Percentiles rank a stretch among this genome's conserved stretches.
Conservation (phyloP, 1,284 basidiomycete species). For the Puccinia novopanici region DNA sequence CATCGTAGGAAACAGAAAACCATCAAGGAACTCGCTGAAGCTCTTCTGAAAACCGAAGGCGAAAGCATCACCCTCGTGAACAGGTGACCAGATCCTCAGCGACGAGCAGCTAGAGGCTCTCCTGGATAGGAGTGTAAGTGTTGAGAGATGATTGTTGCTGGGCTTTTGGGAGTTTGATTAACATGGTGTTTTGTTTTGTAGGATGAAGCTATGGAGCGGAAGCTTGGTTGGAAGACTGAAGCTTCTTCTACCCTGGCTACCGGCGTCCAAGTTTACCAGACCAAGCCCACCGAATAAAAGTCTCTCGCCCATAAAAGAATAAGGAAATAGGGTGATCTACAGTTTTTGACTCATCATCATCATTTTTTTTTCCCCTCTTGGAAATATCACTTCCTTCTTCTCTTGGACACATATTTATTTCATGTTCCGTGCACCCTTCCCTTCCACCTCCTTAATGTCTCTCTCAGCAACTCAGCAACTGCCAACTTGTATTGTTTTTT, state of each 20-base stretch:
- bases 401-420: too few relatives aligned
- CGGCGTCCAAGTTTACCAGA: conserved; percentile 48
- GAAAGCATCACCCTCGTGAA: conserved; percentile 85
- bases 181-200: background rate
- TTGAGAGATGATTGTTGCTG: background rate
- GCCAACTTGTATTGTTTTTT: too few relatives aligned
- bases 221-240: conserved; percentile 42
- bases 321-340: too few relatives aligned
- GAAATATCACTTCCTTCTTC: too few relatives aligned
- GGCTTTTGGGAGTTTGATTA: background rate
- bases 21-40: conserved; percentile 79
- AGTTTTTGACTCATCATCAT: too few relatives aligned
- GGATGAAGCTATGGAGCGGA: conserved; percentile 49
- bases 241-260: background rate
- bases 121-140: conserved; percentile 67
- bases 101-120: conserved; percentile 75
- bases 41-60: conserved; percentile 75
- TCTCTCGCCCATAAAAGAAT: background rate
- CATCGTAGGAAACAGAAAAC: conserved; percentile 63
- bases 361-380: too few relatives aligned
- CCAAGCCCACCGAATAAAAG: conserved; percentile 22
- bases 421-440: too few relatives aligned
- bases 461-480: too few relatives aligned
- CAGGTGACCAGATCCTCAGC: conserved; percentile 73
- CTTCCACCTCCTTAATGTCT: too few relatives aligned